Conservation (phyloP, 2,329 filamentous ascomycete species). For the Monosporascus sp. region DNA sequence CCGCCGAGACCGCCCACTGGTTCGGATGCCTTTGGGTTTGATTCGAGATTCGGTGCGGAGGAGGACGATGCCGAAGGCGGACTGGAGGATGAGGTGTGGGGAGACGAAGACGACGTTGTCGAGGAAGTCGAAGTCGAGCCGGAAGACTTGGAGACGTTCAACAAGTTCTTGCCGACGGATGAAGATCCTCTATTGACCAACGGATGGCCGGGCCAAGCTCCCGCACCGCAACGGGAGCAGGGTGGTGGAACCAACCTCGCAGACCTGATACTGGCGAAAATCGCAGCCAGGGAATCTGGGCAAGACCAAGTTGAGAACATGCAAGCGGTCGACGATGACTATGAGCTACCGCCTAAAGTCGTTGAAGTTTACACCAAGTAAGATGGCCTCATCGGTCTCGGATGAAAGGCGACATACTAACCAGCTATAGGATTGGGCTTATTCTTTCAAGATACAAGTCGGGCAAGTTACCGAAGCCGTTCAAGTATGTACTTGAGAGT, state of each 20-base stretch:
- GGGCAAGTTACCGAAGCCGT: constrained; percentile 93
- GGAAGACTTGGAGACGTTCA: constrained; percentile 82
- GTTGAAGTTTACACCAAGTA: constrained; percentile 91
- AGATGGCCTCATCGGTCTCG: constrained; percentile 17
- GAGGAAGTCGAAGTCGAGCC: constrained; percentile 80
- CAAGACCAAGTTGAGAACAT: constrained; percentile 46
- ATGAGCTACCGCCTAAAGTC: constrained; percentile 84
- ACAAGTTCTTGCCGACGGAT: constrained; percentile 75
- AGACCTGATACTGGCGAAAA: constrained; percentile 90
- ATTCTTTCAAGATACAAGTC: constrained; percentile 91
- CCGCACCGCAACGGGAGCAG: constrained; percentile 35
- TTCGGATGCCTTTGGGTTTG: constrained; percentile 72
- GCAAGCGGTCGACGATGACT: constrained; percentile 67
- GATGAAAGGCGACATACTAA: constrained; percentile 5
- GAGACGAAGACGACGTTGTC: constrained; percentile 71
- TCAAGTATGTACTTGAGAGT: constrained; percentile 51
- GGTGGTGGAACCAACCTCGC: constrained; percentile 72
- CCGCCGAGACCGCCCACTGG: constrained; percentile 34
- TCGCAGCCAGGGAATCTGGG: constrained; percentile 80
- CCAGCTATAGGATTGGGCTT: constrained; percentile 62
- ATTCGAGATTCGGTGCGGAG: constrained; percentile 63
- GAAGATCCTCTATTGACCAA: constrained; percentile 69
- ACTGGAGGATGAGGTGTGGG: constrained; percentile 57
- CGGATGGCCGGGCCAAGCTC: constrained; percentile 46
- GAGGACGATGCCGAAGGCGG: constrained; percentile 43